Percentiles rank a stretch among this genome's conserved stretches.
phyloP scores from a whole-genome alignment of 2,329 filamentous ascomycete species.

The Chaetothyriales sp. region DNA sequence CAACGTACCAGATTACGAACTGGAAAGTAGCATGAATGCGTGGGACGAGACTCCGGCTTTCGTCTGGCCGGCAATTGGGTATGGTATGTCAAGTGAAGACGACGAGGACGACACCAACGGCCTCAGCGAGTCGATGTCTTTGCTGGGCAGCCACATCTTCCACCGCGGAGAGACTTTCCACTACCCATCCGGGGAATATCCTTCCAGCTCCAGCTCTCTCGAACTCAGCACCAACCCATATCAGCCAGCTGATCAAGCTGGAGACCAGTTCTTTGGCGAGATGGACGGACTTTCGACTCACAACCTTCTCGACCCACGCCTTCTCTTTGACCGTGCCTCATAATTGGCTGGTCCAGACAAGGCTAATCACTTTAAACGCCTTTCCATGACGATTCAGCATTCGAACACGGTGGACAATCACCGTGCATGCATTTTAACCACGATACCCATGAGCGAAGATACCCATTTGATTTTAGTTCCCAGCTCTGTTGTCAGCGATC shows the following conservation, averaged over 20 bases:
- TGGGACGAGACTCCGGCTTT: background rate
- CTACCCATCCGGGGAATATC: conserved; percentile 12
- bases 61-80: background rate
- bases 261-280: background rate
- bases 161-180: conserved; percentile 13
- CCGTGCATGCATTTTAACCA: background rate
- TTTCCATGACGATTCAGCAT: background rate
- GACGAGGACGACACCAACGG: conserved; percentile 5
- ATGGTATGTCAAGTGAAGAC: background rate
- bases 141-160: conserved; percentile 13
- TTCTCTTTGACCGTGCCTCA: background rate
- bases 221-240: background rate
- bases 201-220: background rate
- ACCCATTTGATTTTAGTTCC: background rate
- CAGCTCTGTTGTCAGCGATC: background rate
- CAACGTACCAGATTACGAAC: background rate
- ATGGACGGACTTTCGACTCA: background rate
- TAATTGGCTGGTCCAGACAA: background rate
- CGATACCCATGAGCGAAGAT: background rate
- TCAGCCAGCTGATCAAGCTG: background rate
- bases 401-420: background rate
- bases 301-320: background rate
- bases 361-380: background rate
- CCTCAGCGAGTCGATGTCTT: conserved; percentile 14
- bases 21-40: background rate